Base-by-base conservation (phyloP, 805 yeast species). In the Sporopachydermia quercuum region DNA sequence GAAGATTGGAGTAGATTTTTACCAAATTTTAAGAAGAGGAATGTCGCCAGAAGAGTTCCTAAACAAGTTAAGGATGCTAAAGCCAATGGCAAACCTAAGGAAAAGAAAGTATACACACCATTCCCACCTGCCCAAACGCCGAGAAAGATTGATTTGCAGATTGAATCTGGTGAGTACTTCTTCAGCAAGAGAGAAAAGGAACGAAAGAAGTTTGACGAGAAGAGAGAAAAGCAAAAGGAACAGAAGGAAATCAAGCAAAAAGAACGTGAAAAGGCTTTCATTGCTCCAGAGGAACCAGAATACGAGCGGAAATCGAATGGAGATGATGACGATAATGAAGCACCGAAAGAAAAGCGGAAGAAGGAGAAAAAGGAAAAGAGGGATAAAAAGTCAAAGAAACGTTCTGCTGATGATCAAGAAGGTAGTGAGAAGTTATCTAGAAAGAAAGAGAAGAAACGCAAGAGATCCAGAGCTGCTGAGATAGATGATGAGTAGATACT, bases 81-180 rank as follows among this genome's bases (percentile, higher is more conserved):
- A 48, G 64, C 61, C 42, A 61, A 59, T 49, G 60, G 60, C 52
- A 55, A 53, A 39, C 62, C 60, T 40, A 70, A 73, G 67, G 71
- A 60, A 45, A 69, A 70, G 70, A 87, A 79, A 62, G 78, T 75
- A 3, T 89, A 89, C 73, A 91, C 98, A 23, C 97, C 98, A 56
- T 91, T 91, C 86, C 98, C 98, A 65, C 97, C 98, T 51, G 82
- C 84, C 39, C 98, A 84, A 63, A 74, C 76, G 49, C 98, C 97
- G 55, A 80, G 97, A 68, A 87, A 91, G 82, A 69, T 91, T 61
- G 98, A 91, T 73, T 66, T 87, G 57, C 94, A 86, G 65, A 86
- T 91, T 61, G 98, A 91, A 61, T 78, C 93, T 66, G 98, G 98
- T 74, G 98, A 91, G 61, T 91, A 85, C 63, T 91, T 91, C 74